Percentiles rank a stretch among this genome's conserved stretches.
Conservation (phyloP, 768 basidiomycete species). For the Amanita jacksonii region DNA sequence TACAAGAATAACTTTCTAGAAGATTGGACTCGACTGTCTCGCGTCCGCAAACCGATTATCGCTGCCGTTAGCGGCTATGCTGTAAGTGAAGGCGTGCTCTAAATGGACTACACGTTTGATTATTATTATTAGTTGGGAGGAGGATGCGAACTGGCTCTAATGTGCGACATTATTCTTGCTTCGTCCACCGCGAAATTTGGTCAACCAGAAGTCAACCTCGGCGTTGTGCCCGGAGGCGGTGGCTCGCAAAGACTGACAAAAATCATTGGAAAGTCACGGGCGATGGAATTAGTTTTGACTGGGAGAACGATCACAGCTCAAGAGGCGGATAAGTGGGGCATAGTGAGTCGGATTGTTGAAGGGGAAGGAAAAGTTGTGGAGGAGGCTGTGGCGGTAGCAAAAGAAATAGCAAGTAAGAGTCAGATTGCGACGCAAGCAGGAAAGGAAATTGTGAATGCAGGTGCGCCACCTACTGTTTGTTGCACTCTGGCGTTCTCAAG, state of each 20-base stretch:
- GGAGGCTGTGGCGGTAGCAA: constrained; percentile 77
- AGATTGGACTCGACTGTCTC: constrained; percentile 68
- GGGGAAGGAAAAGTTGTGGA: constrained; percentile 74
- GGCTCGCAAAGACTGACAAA: constrained; percentile 86
- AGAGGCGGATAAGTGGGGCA: constrained; percentile 82
- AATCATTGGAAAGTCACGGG: constrained; percentile 82
- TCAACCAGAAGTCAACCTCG: constrained; percentile 94
- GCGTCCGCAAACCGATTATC: constrained; percentile 85
- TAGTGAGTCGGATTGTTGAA: constrained; percentile 77
- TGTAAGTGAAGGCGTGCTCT: no score
- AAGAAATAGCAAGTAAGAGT: constrained; percentile 73
- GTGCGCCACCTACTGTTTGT: constrained; percentile 27
- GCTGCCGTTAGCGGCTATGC: constrained; percentile 95
- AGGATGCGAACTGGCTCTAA: constrained; percentile 92
- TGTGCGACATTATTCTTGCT: constrained; percentile 92
- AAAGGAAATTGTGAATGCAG: constrained; percentile 92
- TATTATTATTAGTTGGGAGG: constrained; percentile 68
- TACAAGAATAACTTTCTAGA: constrained; percentile 82
- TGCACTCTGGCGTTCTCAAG: not conserved
- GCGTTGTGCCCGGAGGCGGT: constrained; percentile 90
- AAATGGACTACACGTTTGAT: not conserved
- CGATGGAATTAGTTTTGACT: constrained; percentile 92
- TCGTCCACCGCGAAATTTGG: constrained; percentile 88
- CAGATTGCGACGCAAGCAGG: constrained; percentile 74
- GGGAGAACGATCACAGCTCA: constrained; percentile 73